Percentiles rank a stretch among this genome's conserved stretches.
Evolutionary conservation across 2,329 filamentous ascomycete genomes (phyloP).

Genomic region (Aureobasidium sp.): DNA sequence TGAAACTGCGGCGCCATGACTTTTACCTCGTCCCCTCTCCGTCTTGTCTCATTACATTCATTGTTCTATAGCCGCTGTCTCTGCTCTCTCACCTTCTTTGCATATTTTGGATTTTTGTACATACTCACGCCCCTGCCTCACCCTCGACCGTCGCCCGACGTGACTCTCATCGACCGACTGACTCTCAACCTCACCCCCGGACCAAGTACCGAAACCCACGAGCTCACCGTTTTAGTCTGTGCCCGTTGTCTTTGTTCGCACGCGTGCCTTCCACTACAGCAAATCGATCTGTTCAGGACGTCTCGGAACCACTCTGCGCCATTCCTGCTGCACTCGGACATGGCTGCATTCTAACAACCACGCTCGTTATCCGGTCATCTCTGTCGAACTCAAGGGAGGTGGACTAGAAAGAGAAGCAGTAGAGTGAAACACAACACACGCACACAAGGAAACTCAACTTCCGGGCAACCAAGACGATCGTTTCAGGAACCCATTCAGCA

Average conservation of each 20-base stretch:
- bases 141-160: not conserved
- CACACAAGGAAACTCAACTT: not conserved
- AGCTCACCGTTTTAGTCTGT: not conserved
- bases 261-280: not conserved
- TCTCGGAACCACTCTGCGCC: not conserved
- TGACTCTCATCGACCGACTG: not conserved
- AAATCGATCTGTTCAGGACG: not conserved
- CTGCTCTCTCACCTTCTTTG: not conserved
- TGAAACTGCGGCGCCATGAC: slow-evolving; percentile 9
- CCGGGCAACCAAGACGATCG: not conserved
- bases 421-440: not conserved
- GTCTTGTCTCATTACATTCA: slow-evolving; percentile 1
- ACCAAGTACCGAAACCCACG: not conserved
- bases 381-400: not conserved
- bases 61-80: not conserved
- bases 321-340: not conserved
- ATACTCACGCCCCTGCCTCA: not conserved
- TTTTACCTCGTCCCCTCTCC: slow-evolving; percentile 11
- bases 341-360: not conserved
- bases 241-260: not conserved
- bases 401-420: not conserved
- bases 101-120: not conserved
- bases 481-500: not conserved
- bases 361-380: not conserved
- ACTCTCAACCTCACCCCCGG: not conserved